Base-by-base conservation (phyloP, 306 rosid genomes). In the Echinosophora koreensis region DNA sequence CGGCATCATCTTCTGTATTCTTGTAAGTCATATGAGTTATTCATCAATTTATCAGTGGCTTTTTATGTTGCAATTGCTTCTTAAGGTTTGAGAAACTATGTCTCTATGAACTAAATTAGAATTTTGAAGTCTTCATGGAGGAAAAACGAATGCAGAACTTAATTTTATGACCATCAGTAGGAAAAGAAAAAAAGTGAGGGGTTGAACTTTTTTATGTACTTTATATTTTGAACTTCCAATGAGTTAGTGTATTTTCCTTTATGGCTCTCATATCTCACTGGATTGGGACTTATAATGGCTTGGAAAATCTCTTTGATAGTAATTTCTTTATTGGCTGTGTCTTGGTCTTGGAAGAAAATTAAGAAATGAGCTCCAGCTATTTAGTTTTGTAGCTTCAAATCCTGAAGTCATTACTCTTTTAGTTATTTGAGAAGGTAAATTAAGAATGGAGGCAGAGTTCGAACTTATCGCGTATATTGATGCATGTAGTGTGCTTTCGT, bases 1-100 rank as follows among this genome's bases (percentile, higher is more conserved):
- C 15, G 98, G 98, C 77, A 82, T 91, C 75, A 5, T 90, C 79
- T 77, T 84, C 82, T 87, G 96, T 88, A 70, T 68, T 69, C 58
- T 89, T 87, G 98, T 93, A 79, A 93, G 98, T 87, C 11, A 57
- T 41, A 64, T 78, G 51, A 59, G n/a, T 42, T 73, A 57, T 68
- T 66, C 55, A 15, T 55, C 35, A 54, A 37, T 70, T 57, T 66
- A n/a, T 30, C 18, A 46, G 4, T 74, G 66, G 42, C 9, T 71
- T 81, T 27, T 81, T 13, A 1, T 64, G 58, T 47, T 52, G 34
- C 52, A 69, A 60, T 42, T 52, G 49, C 22, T 56, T 62, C 56
- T 77, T 63, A 11, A 42, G 49, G 56, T 18, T n/a, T 50, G 6
- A 30, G 52, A 44, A 69, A 18, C 18, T 28, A 41, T 54, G 35